Conservation (phyloP, 163 green algal species). For the Prototheca stagnorum region DNA sequence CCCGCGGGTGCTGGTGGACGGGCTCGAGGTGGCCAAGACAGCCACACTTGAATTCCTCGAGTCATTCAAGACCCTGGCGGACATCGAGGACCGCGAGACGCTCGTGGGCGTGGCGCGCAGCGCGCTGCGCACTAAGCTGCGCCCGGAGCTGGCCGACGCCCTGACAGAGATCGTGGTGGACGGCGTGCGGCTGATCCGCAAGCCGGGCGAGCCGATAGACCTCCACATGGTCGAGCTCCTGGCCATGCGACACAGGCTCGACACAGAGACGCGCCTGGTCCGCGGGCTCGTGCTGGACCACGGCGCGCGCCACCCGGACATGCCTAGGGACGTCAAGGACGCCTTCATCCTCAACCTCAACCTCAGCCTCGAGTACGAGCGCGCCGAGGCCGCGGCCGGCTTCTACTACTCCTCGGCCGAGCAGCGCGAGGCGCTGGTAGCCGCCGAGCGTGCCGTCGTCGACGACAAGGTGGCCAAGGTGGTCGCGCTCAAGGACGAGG, state of each 20-base stretch:
- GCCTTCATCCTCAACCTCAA: slow-evolving; percentile 89
- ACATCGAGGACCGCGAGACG: slow-evolving; percentile 37
- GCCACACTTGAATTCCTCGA: slow-evolving; percentile 79
- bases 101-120: slow-evolving; percentile 82
- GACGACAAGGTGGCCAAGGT: slow-evolving; percentile 83
- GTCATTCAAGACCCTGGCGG: slow-evolving; percentile 55
- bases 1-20: slow-evolving; percentile 81
- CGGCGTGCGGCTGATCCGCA: slow-evolving; percentile 69
- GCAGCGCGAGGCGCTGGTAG: slow-evolving; percentile 92
- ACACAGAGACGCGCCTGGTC: slow-evolving; percentile 82
- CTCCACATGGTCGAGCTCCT: slow-evolving; percentile 89
- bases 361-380: slow-evolving; percentile 99
- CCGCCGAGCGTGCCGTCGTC: slow-evolving; percentile 74
- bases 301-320: slow-evolving; percentile 89
- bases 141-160: slow-evolving; percentile 70
- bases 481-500: slow-evolving; percentile 86
- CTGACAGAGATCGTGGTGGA: slow-evolving; percentile 94
- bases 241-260: slow-evolving; percentile 95
- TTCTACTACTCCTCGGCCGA: slow-evolving; percentile 98
- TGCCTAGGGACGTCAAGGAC: slow-evolving; percentile 87
- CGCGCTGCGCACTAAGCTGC: slow-evolving; percentile 82
- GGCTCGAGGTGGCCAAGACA: slow-evolving; percentile 80
- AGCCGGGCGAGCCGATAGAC: slow-evolving; percentile 26
- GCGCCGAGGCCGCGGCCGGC: slow-evolving; percentile 82
- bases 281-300: slow-evolving; percentile 93